Base-by-base conservation (phyloP, 2,329 filamentous ascomycete species). In the Ceratocystis papillata region DNA sequence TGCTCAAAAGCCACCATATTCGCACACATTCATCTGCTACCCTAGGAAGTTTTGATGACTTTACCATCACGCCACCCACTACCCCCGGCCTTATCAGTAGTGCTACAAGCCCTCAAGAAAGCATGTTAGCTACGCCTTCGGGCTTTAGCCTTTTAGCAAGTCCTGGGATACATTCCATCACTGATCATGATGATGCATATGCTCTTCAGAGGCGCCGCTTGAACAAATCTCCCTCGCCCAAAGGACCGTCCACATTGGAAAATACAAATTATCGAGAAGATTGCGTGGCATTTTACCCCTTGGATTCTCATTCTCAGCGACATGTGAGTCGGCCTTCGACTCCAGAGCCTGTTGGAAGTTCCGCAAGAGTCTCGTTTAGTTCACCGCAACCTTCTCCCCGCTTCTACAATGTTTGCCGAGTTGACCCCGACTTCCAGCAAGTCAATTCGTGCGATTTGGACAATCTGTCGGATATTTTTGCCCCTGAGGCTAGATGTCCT, bases 31-130 rank as follows among this genome's bases (percentile, higher is more conserved):
- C 67, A 12, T 65, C 60, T 46, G 60, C 37, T 15, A 68, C 63
- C 44, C 33, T 63, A 15, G 63, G 28, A 10, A 65, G 55, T 25
- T 62, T 63, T 30, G 69, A 71, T 28, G 69, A 70, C 33, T 66
- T 65, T 17, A 62, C 67, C 5, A 62, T 63, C 48, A 69, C 70
- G 33, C 70, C 69, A 7, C 69, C 70, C 28, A 68, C 68, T 28
- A 70, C 71, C 28, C 71, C 71, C n/a, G 70, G 69, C 61, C 67
- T 72, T 37, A 60, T 68, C 53, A 68, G 65, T 46, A 69, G 69
- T 53, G 63, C 68, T 63, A 68, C 68, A 20, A 71, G 69, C 30
- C 69, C 70, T 33, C 65, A 67, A 37, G 69, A 72, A 15, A 70
- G 70, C 64, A 55, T 69, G 7, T 55, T 70, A 22, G 64, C 69